These are phyloP conservation scores for Cylindrotheca fusiformis DNA, from an alignment of 108 stramenopile species.

Conservation along the genomic window DNA sequence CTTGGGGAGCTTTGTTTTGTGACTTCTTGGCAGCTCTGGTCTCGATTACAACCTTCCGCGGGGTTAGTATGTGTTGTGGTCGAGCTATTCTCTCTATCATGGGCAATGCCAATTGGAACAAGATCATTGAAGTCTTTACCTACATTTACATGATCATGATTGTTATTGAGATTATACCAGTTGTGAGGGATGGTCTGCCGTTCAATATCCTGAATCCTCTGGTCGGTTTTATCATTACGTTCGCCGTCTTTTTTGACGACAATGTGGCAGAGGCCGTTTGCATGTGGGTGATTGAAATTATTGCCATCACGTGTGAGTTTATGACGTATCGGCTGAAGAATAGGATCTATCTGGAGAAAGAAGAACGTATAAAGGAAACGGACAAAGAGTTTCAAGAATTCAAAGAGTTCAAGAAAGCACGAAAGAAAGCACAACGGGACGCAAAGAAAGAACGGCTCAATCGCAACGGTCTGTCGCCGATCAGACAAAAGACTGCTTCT, in stretches of 20 bases:
- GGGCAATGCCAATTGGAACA: conserved; percentile 19
- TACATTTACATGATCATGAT: conserved; percentile 34
- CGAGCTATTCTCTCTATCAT: conserved; percentile 27
- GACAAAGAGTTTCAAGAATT: conserved; percentile 11
- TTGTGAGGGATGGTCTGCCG: conserved; percentile 32
- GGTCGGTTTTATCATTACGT: conserved; percentile 40
- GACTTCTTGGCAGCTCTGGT: conserved; percentile 35
- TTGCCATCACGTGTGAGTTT: conserved; percentile 28
- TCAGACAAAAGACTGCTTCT: no score
- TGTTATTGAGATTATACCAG: conserved; percentile 36
- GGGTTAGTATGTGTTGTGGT: conserved; percentile 32
- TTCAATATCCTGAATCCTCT: conserved; percentile 32
- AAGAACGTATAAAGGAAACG: conserved; percentile 11
- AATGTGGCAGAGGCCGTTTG: conserved; percentile 21
- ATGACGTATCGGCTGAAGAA: conserved; percentile 24
- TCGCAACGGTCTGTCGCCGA: no score
- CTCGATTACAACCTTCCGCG: conserved; percentile 22
- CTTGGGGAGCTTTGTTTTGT: conserved; percentile 27
- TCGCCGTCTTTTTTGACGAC: conserved; percentile 43
- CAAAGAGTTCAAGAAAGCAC: conserved; percentile 2
- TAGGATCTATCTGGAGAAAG: conserved; percentile 7
- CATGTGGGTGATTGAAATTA: conserved; percentile 39
- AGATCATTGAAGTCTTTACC: conserved; percentile 21
- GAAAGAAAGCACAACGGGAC: no score
- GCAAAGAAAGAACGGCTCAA: no score